phyloP scores from a whole-genome alignment of 345 rosid genomes.

The Salix viminalis region DNA sequence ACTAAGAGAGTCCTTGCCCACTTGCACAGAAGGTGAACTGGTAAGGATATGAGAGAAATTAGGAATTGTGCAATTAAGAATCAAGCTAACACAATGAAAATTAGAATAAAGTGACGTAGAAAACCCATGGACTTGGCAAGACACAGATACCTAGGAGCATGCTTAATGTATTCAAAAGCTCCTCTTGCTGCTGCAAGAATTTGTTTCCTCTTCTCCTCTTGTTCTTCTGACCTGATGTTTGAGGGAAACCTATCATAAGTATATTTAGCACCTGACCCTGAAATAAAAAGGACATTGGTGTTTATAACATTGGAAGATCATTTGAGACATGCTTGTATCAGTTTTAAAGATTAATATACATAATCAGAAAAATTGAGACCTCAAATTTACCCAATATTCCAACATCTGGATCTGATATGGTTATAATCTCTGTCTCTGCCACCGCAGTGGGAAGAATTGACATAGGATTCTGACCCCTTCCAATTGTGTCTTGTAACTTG shows the following conservation, averaged over 20 bases:
- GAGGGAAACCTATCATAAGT: conserved; percentile 97
- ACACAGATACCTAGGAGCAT: conserved; percentile 60
- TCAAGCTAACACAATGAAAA: background rate
- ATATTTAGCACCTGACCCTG: conserved; percentile 75
- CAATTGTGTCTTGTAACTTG: too few relatives aligned
- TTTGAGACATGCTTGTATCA: background rate
- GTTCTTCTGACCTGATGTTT: conserved; percentile 78
- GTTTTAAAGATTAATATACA: background rate
- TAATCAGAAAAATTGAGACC: conserved; percentile 2
- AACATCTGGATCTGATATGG: conserved; percentile 78
- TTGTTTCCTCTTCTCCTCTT: conserved; percentile 93
- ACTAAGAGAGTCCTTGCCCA: conserved; percentile 40
- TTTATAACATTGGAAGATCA: background rate
- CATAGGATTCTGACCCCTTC: too few relatives aligned
- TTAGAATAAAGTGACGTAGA: background rate
- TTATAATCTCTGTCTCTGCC: conserved; percentile 76
- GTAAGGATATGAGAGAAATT: too few relatives aligned
- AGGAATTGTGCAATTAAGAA: too few relatives aligned
- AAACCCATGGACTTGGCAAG: conserved; percentile 5
- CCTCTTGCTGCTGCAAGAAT: conserved; percentile 87
- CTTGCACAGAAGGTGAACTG: conserved; percentile 43
- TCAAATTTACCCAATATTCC: conserved; percentile 58
- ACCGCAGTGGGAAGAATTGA: background rate
- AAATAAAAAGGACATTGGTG: background rate
- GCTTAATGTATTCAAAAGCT: conserved; percentile 75